Percentiles rank a stretch among this genome's conserved stretches.
Conservation (phyloP, 345 rosid genomes). For the Dipteronia dyeriana region DNA sequence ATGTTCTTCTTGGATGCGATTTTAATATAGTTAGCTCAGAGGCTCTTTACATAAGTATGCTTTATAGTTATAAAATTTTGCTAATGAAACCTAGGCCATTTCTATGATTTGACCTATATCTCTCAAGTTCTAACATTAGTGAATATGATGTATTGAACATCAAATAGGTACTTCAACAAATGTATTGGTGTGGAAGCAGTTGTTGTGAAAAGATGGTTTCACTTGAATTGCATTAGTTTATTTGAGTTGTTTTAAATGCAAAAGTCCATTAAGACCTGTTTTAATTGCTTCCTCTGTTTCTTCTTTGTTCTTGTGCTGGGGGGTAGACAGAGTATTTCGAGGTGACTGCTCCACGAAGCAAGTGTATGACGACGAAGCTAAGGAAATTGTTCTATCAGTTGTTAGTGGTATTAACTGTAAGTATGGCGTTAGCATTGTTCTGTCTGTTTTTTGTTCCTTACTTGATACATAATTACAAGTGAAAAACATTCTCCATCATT, state of each 20-base stretch:
- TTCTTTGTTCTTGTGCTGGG: constrained; percentile 24
- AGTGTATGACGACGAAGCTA: constrained; percentile 80
- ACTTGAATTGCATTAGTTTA: neutral
- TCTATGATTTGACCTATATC: constrained; percentile 11
- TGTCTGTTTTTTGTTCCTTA: neutral
- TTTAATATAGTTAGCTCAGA: neutral
- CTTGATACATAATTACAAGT: neutral
- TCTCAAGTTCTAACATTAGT: neutral
- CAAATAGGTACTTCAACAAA: neutral
- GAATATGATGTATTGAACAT: constrained; percentile 18
- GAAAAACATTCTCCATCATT: constrained; percentile 10
- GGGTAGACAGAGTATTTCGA: constrained; percentile 85
- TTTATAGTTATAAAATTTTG: neutral
- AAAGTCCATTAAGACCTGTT: neutral
- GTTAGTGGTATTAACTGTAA: constrained; percentile 89
- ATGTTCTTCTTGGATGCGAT: neutral
- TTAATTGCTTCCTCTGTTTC: neutral
- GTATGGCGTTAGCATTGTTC: constrained; percentile 25
- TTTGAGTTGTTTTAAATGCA: neutral
- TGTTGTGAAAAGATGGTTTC: neutral
- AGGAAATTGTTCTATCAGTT: constrained; percentile 87
- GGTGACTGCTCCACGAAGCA: constrained; percentile 81
- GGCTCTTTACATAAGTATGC: neutral
- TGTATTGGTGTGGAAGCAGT: constrained; percentile 6
- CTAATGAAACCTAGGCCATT: neutral